Evolutionary conservation across 2,329 filamentous ascomycete genomes (phyloP), one percentile per base, ranked within the genome.

Genomic region (Alternaria ventricosa): DNA sequence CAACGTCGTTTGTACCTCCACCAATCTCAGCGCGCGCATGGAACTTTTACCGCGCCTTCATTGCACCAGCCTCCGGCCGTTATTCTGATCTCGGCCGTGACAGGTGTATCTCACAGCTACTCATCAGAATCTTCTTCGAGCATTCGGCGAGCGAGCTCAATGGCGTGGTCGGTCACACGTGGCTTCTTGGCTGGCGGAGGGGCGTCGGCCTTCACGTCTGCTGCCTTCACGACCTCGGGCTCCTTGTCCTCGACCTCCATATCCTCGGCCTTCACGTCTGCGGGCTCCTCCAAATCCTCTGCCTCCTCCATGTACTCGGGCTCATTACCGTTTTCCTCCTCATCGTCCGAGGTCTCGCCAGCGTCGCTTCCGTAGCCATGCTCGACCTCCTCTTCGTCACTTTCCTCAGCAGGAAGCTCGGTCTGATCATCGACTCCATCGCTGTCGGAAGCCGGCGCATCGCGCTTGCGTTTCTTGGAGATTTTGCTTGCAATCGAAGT

Each of bases 391-490:
- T 46, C n/a, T n/a, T 28, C 36, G n/a, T 30, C 49, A 4, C 18
- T 46, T 3, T 45, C 36, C 0, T 20, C 33, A 25, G 4, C 33
- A 18, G 7, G 15, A 15, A 25, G 12, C 9, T 18, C 22, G 5
- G 30, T 10, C 11, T 45, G 15, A 20, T 46, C 25, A 2, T 15
- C n/a, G 36, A 41, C 36, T 41, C 11, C 8, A 2, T 18, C 27
- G 27, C 27, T 18, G 13, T 22, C 20, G 9, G 43, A 46, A 13
- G 43, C 1, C 9, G 13, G 15, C 1, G 20, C 27, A 18, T 9
- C 27, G 20, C 54, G 54, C 41, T 56, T 56, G 18, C 54, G 54
- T 6, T 47, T 56, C 13, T 18, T 56, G 6, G 28, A 9, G 9
- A 53, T 20, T 1, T 22, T 15, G 3, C 23, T 27, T 13, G 23